A percentile compares a stretch with the other conserved stretches of the same genome.
Evolutionary conservation across 2,329 filamentous ascomycete species (phyloP).

Genomic region (Colletotrichum sp.): DNA sequence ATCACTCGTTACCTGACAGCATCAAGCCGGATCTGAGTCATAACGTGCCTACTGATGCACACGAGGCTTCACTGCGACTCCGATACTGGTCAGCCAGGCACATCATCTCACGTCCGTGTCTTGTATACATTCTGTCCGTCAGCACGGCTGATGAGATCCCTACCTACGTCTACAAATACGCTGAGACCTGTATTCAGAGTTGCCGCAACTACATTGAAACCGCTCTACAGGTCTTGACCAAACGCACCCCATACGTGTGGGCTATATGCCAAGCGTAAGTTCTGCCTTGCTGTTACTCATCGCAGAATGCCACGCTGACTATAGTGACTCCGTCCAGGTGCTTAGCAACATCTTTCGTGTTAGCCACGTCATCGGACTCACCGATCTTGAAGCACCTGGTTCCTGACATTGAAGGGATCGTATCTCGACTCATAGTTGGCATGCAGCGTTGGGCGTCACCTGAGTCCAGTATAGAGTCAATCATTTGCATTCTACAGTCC

Average conservation of each 20-base stretch:
- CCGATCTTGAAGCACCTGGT: background rate
- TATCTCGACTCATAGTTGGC: background rate
- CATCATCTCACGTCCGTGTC: too few relatives aligned
- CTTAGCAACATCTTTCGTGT: background rate
- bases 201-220: background rate
- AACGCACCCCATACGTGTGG: background rate
- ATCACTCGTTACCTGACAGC: too few relatives aligned
- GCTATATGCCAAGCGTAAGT: background rate
- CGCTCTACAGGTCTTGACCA: background rate
- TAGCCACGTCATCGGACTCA: background rate
- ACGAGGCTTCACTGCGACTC: too few relatives aligned
- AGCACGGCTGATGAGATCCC: too few relatives aligned
- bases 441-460: background rate
- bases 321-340: background rate
- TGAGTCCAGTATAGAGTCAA: background rate
- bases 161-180: background rate
- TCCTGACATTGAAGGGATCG: background rate
- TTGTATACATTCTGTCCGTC: too few relatives aligned
- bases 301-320: background rate
- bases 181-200: background rate
- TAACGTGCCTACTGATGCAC: too few relatives aligned
- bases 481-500: background rate
- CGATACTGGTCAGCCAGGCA: too few relatives aligned
- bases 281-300: background rate
- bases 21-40: too few relatives aligned